Conservation (phyloP, 1,284 basidiomycete species). For the Leucoagaricus sp. region DNA sequence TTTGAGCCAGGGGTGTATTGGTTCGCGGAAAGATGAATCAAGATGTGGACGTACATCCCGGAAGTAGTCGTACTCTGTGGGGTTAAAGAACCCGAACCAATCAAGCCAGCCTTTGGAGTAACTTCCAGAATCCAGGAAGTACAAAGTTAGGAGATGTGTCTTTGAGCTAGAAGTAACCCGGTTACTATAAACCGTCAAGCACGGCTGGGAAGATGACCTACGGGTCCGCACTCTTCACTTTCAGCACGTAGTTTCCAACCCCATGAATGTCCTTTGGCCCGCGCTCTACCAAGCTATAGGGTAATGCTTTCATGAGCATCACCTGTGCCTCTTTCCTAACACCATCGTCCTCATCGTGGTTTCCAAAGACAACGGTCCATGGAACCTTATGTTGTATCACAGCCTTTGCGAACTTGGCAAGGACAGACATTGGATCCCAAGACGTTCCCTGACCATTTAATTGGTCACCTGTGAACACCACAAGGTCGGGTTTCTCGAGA, state of each 20-base stretch:
- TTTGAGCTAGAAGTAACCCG: conserved; percentile 50
- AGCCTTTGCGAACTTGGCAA: conserved; percentile 84
- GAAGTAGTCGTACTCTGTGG: conserved; percentile 82
- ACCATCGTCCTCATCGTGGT: conserved; percentile 85
- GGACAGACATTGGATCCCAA: conserved; percentile 84
- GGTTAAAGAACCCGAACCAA: conserved; percentile 60
- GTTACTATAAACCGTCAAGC: conserved; percentile 2
- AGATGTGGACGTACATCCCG: conserved; percentile 47
- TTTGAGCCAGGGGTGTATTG: background rate
- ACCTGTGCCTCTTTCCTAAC: conserved; percentile 66
- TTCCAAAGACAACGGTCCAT: conserved; percentile 91
- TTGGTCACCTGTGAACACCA: conserved; percentile 87
- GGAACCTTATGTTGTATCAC: conserved; percentile 79
- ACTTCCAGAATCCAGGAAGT: conserved; percentile 90
- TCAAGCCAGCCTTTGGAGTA: conserved; percentile 64
- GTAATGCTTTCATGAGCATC: conserved; percentile 73
- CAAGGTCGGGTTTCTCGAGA: conserved; percentile 84
- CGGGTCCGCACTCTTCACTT: conserved; percentile 76
- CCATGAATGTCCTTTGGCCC: conserved; percentile 87
- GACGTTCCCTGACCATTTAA: conserved; percentile 86
- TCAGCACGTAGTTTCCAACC: conserved; percentile 84
- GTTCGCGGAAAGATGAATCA: background rate
- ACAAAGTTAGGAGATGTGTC: conserved; percentile 85
- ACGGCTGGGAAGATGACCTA: conserved; percentile 36
- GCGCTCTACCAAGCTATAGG: conserved; percentile 79